A percentile compares a stretch with the other conserved stretches of the same genome.
Evolutionary conservation across 768 basidiomycete genomes (phyloP).

Genomic region (Psilocybe subaeruginosa): DNA sequence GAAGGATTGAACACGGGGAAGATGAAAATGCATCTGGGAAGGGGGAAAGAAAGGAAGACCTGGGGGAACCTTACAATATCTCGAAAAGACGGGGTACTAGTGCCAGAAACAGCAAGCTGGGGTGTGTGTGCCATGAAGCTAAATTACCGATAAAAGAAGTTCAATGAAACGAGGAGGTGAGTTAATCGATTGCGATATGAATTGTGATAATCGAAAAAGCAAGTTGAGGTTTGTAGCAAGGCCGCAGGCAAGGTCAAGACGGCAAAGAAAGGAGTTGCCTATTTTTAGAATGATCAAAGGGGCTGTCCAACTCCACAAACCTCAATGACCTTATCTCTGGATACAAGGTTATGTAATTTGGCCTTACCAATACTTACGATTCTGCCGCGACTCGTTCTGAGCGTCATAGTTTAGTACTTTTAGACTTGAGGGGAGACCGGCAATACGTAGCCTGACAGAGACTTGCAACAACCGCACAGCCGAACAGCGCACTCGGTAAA

Average conservation of each 20-base stretch:
- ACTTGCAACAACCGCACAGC: background rate
- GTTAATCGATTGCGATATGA: slow-evolving; percentile 21
- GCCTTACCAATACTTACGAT: background rate
- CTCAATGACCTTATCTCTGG: background rate
- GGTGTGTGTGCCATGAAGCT: slow-evolving; percentile 27
- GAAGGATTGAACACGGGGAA: slow-evolving; percentile 46
- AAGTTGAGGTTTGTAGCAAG: background rate
- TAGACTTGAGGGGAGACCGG: background rate
- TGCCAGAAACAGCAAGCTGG: slow-evolving; percentile 24
- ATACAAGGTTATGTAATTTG: background rate
- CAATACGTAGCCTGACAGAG: background rate
- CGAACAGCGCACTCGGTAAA: background rate
- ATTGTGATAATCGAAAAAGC: slow-evolving; percentile 5
- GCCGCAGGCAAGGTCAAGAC: background rate
- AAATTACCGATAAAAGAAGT: slow-evolving; percentile 10
- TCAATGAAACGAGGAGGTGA: slow-evolving; percentile 3
- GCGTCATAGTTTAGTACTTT: background rate
- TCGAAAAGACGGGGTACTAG: slow-evolving; percentile 31
- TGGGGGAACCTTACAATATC: slow-evolving; percentile 29
- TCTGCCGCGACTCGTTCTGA: background rate
- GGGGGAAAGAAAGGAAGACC: slow-evolving; percentile 2
- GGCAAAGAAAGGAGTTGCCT: background rate
- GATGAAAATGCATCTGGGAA: slow-evolving; percentile 46
- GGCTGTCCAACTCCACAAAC: background rate
- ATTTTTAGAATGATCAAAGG: slow-evolving; percentile 2